Conservation (phyloP, 169 alveolate genomes). For the Plasmodium cynomolgi region DNA sequence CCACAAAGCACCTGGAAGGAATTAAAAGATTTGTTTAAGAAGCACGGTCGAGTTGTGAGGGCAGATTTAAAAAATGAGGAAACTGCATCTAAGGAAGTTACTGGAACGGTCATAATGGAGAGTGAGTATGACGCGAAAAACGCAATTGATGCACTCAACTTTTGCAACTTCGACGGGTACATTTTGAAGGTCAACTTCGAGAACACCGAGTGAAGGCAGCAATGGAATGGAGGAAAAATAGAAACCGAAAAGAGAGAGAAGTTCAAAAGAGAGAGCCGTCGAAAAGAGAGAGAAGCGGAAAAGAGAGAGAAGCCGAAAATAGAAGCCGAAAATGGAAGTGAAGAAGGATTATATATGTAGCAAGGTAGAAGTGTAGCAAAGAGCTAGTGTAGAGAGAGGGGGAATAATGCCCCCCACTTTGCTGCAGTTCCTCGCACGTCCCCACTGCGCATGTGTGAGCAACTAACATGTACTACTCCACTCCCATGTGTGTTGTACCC, state of each 20-base stretch:
- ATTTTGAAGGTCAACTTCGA: conserved; percentile 56
- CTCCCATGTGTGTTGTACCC: background rate
- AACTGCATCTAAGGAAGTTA: conserved; percentile 33
- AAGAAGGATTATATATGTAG: background rate
- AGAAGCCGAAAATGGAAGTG: too few species aligned
- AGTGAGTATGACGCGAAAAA: conserved; percentile 61
- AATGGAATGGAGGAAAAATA: background rate
- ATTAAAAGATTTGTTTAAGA: conserved; percentile 83
- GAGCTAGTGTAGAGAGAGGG: background rate
- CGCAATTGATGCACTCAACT: conserved; percentile 60
- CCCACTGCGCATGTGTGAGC: background rate
- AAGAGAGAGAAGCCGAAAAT: background rate
- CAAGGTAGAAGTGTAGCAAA: background rate
- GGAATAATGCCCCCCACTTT: background rate
- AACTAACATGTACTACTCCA: background rate
- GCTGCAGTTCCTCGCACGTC: background rate
- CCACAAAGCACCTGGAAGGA: conserved; percentile 80
- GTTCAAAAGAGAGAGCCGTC: background rate
- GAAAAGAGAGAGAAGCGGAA: background rate
- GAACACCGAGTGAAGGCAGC: background rate
- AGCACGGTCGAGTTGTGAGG: conserved; percentile 81
- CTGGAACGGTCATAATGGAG: conserved; percentile 54
- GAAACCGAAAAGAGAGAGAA: background rate
- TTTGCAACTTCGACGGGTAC: conserved; percentile 62
- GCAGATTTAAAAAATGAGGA: conserved; percentile 64